Evolutionary conservation across 352 stramenopile species (phyloP).

Genomic region (Pythium scleroteichum): DNA sequence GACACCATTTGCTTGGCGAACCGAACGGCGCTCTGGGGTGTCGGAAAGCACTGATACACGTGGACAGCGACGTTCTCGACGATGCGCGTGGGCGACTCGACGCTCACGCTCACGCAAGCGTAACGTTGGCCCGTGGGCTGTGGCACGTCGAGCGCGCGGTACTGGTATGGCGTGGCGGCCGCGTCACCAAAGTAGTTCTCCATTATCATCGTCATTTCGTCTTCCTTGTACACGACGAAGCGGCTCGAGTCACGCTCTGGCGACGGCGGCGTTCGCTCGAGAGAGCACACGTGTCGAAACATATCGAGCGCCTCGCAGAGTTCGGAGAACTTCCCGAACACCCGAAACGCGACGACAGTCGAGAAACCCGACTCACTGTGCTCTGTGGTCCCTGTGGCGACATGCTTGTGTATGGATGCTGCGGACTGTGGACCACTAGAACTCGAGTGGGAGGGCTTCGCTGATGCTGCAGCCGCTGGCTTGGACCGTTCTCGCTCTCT

Average conservation of each 20-base stretch:
- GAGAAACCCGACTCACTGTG: neutral
- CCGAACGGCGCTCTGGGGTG: slow-evolving; percentile 70
- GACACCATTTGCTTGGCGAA: slow-evolving; percentile 62
- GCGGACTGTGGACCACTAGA: slow-evolving; percentile 8
- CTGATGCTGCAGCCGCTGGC: neutral
- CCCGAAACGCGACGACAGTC: slow-evolving; percentile 45
- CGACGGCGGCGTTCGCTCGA: slow-evolving; percentile 40
- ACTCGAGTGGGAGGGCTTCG: neutral
- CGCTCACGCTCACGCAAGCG: slow-evolving; percentile 60
- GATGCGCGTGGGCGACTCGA: slow-evolving; percentile 31
- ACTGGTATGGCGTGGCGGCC: slow-evolving; percentile 33
- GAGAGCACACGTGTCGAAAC: slow-evolving; percentile 64
- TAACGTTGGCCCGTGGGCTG: slow-evolving; percentile 71
- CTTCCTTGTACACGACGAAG: slow-evolving; percentile 82
- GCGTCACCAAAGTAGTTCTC: slow-evolving; percentile 52
- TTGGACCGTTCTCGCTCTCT: slow-evolving; percentile 28
- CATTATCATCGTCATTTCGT: slow-evolving; percentile 78
- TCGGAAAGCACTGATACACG: slow-evolving; percentile 83
- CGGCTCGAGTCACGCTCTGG: slow-evolving; percentile 41
- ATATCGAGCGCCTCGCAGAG: slow-evolving; percentile 58
- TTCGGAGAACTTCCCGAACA: slow-evolving; percentile 75
- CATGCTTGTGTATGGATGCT: neutral
- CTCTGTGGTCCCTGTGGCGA: neutral
- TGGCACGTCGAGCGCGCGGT: slow-evolving; percentile 44
- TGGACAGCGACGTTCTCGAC: slow-evolving; percentile 64